A percentile compares a stretch with the other conserved stretches of the same genome.
Conservation (phyloP, 345 rosid genomes). For the Salix purpurea region DNA sequence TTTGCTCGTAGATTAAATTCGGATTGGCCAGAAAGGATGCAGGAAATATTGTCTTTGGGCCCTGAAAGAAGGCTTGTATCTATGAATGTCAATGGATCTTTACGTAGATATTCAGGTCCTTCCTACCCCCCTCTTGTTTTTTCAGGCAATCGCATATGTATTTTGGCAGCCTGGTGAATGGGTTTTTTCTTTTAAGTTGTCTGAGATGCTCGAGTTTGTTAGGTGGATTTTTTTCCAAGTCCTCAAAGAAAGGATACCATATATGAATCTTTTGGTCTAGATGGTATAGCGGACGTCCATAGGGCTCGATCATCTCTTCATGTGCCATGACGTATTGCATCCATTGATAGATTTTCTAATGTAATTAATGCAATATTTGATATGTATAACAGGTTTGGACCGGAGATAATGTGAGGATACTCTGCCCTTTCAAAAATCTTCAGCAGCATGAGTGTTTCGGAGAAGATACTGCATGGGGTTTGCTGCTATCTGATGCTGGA, state of each 20-base stretch:
- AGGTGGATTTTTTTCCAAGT: not conserved
- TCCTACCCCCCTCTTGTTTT: not conserved
- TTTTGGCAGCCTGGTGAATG: not conserved
- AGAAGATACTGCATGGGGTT: not conserved
- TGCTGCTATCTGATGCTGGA: slow-evolving; percentile 11
- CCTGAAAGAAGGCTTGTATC: slow-evolving; percentile 48
- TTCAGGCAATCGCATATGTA: not conserved
- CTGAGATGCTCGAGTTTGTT: not conserved
- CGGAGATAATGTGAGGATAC: slow-evolving; percentile 4
- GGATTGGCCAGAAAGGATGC: slow-evolving; percentile 73
- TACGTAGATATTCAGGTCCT: slow-evolving; percentile 51
- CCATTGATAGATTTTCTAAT: not conserved
- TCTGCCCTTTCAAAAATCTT: not conserved
- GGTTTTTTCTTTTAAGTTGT: not conserved
- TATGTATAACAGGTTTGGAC: slow-evolving; percentile 11
- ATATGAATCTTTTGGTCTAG: not conserved
- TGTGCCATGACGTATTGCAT: not conserved
- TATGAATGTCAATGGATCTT: slow-evolving; percentile 49
- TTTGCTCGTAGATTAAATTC: slow-evolving; percentile 87
- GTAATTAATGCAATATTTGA: not conserved
- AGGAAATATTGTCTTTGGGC: slow-evolving; percentile 55
- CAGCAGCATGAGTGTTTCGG: slow-evolving; percentile 9
- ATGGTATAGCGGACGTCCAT: not conserved
- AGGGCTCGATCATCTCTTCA: not conserved
- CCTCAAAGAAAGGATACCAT: too few relatives aligned